Conservation (phyloP, 2,329 filamentous ascomycete genomes). For the Trichoderma breve region DNA sequence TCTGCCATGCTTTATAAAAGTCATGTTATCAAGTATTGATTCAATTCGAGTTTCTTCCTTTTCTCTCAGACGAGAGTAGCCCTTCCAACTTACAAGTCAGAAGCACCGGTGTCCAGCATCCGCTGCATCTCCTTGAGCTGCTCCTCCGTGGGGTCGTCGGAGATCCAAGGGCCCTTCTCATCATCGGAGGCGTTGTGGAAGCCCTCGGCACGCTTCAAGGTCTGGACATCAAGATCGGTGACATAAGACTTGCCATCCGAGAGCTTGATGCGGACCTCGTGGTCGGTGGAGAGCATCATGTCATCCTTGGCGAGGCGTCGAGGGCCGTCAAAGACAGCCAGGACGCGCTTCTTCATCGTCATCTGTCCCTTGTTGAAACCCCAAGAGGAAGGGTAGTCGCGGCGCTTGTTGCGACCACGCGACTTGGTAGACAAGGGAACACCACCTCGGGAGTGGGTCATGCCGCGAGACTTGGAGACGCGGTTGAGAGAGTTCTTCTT, state of each 20-base stretch:
- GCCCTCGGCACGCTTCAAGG: constrained; percentile 81
- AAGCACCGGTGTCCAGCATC: constrained; percentile 36
- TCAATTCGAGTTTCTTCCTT: neutral
- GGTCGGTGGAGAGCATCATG: constrained; percentile 95
- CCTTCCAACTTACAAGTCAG: constrained; percentile 23
- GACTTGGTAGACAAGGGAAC: constrained; percentile 57
- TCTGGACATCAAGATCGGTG: constrained; percentile 90
- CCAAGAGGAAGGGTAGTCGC: constrained; percentile 92
- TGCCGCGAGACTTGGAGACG: constrained; percentile 65
- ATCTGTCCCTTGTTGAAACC: constrained; percentile 89
- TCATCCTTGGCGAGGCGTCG: constrained; percentile 94
- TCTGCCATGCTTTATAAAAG: constrained; percentile 28
- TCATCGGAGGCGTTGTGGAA: constrained; percentile 77
- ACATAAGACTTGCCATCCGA: constrained; percentile 76
- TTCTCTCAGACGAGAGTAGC: neutral
- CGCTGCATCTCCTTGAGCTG: constrained; percentile 61
- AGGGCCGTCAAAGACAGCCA: constrained; percentile 87
- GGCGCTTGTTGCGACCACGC: constrained; percentile 81
- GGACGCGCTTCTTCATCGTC: constrained; percentile 96
- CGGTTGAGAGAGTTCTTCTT: constrained; percentile 57
- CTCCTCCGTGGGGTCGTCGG: constrained; percentile 65
- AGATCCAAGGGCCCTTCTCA: constrained; percentile 83
- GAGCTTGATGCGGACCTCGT: constrained; percentile 85
- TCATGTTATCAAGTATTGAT: constrained; percentile 1
- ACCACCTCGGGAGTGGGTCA: constrained; percentile 76